Percentiles rank a stretch among this genome's conserved stretches.
Conservation (phyloP, 1,139 yeast genomes). For the Magnusiomyces sp. region DNA sequence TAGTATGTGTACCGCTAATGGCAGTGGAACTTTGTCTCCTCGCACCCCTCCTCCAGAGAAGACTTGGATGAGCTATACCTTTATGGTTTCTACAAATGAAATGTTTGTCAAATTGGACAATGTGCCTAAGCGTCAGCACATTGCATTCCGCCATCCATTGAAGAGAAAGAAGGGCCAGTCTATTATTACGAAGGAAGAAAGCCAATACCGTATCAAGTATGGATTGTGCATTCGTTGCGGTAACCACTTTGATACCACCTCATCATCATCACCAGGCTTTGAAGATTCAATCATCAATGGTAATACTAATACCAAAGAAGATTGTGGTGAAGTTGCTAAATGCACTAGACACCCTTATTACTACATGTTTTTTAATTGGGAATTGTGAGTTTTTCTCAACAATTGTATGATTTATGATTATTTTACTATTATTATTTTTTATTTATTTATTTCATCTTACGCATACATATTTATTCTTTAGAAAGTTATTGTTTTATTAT, state of each 20-base stretch:
- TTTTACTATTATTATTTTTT: too few species aligned
- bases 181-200: conserved; percentile 2
- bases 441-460: too few species aligned
- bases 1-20: not conserved
- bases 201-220: not conserved
- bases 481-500: too few species aligned
- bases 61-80: not conserved
- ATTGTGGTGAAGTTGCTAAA: not conserved
- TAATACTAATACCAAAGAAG: too few species aligned
- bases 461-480: too few species aligned
- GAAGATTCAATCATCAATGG: too few species aligned
- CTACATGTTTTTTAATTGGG: not conserved
- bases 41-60: not conserved
- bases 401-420: too few species aligned
- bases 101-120: not conserved
- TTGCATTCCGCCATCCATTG: not conserved
- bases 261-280: too few species aligned
- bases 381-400: not conserved
- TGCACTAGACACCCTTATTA: not conserved
- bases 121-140: not conserved
- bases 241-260: not conserved
- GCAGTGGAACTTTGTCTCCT: not conserved
- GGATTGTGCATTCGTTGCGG: conserved; percentile 4
- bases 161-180: not conserved
- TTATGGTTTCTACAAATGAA: not conserved